A percentile compares a stretch with the other conserved stretches of the same genome.
phyloP scores from a whole-genome alignment of 495 filamentous ascomycete genomes.

The Glonium stellatum region DNA sequence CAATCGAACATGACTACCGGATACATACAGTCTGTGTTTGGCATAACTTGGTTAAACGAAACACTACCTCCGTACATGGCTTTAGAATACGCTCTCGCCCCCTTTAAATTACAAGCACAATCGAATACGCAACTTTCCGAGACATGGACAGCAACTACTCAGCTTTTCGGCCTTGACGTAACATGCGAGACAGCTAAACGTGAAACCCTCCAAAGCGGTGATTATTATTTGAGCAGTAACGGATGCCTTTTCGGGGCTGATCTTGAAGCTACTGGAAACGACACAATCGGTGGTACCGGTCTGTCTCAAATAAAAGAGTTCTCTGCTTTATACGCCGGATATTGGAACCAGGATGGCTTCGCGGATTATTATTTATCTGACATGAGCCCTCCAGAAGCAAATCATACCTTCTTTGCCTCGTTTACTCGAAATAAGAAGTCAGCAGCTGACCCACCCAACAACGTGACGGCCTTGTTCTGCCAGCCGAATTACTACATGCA shows the following conservation, averaged over 20 bases:
- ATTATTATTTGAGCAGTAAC: no score
- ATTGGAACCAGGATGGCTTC: slow-evolving; percentile 19
- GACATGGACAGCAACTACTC: slow-evolving; percentile 34
- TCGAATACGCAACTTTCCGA: background rate
- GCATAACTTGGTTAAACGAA: slow-evolving; percentile 36
- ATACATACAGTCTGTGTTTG: slow-evolving; percentile 37
- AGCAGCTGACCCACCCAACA: background rate
- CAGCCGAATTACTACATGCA: slow-evolving; percentile 36
- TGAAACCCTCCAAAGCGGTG: no score
- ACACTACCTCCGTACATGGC: slow-evolving; percentile 39
- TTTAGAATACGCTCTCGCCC: slow-evolving; percentile 32
- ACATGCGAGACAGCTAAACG: slow-evolving; percentile 28
- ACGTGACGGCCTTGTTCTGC: slow-evolving; percentile 37
- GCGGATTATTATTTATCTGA: slow-evolving; percentile 26
- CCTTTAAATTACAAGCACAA: slow-evolving; percentile 27
- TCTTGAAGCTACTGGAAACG: no score
- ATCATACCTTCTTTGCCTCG: slow-evolving; percentile 33
- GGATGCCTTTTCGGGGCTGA: background rate
- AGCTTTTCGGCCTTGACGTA: slow-evolving; percentile 33
- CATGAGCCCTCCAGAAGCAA: slow-evolving; percentile 20
- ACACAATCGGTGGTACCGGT: no score
- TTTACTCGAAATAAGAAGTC: no score
- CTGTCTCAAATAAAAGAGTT: slow-evolving; percentile 14
- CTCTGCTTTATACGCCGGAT: slow-evolving; percentile 34
- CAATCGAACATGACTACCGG: slow-evolving; percentile 14